Percentiles rank a stretch among this genome's conserved stretches.
Evolutionary conservation across 345 rosid species (phyloP).

Genomic region (Linum trigynum): DNA sequence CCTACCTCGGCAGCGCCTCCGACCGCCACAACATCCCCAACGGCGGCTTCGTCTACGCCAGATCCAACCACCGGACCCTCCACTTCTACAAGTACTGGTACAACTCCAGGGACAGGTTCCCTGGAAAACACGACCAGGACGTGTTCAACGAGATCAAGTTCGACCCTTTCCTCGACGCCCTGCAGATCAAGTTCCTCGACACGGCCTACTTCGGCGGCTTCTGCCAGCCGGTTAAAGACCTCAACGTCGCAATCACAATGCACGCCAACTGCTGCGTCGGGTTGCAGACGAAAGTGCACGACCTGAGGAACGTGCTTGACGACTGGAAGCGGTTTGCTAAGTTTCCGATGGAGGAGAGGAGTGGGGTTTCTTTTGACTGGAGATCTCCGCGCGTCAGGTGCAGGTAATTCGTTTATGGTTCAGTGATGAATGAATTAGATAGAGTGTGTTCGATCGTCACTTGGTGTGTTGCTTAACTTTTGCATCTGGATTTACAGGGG

Average conservation of each 20-base stretch:
- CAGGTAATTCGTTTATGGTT: constrained; percentile 19
- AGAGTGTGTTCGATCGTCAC: too few relatives aligned
- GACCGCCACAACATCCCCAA: neutral
- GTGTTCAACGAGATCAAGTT: constrained; percentile 58
- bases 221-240: constrained; percentile 47
- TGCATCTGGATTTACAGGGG: too few relatives aligned
- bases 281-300: constrained; percentile 40
- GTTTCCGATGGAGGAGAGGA: constrained; percentile 12
- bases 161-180: constrained; percentile 23
- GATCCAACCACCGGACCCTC: constrained; percentile 41
- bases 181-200: constrained; percentile 49
- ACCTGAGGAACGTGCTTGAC: constrained; percentile 44
- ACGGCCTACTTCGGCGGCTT: constrained; percentile 65
- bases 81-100: constrained; percentile 66
- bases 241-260: constrained; percentile 60
- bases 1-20: neutral
- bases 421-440: too few relatives aligned
- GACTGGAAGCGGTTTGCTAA: constrained; percentile 51
- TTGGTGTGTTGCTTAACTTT: too few relatives aligned
- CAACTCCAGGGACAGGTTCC: constrained; percentile 32
- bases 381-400: constrained; percentile 45
- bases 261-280: constrained; percentile 82
- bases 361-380: constrained; percentile 27
- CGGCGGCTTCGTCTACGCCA: neutral
- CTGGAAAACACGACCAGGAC: constrained; percentile 61